phyloP scores from a whole-genome alignment of 2,329 filamentous ascomycete genomes.

The Trichoderma koningii region DNA sequence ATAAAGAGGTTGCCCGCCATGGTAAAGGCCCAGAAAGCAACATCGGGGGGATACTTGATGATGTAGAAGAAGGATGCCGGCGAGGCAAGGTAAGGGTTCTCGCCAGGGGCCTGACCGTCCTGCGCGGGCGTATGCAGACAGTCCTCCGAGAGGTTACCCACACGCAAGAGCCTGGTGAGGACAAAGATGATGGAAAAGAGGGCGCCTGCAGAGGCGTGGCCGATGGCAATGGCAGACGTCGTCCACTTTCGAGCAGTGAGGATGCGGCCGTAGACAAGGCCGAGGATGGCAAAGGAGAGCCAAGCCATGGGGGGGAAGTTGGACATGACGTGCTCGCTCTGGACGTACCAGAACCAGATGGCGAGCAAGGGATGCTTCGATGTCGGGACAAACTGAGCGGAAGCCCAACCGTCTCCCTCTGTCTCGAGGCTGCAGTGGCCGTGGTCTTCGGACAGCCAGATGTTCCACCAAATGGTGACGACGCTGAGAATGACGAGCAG shows the following conservation, averaged over 20 bases:
- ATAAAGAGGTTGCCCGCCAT: conserved; percentile 45
- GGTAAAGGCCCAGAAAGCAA: conserved; percentile 49
- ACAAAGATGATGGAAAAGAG: conserved; percentile 44
- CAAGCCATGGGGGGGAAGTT: conserved; percentile 50
- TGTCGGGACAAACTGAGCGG: neutral
- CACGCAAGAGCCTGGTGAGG: conserved; percentile 44
- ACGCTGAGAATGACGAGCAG: conserved; percentile 40
- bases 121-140: conserved; percentile 47
- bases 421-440: conserved; percentile 40
- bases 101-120: conserved; percentile 31
- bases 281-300: conserved; percentile 50
- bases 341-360: conserved; percentile 47
- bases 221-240: conserved; percentile 33
- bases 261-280: conserved; percentile 48
- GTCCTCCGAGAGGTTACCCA: conserved; percentile 49
- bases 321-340: conserved; percentile 39
- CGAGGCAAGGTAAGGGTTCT: conserved; percentile 48
- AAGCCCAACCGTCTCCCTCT: neutral
- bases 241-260: conserved; percentile 40
- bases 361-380: conserved; percentile 33
- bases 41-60: conserved; percentile 51
- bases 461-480: conserved; percentile 50
- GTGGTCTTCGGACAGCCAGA: conserved; percentile 47
- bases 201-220: conserved; percentile 37
- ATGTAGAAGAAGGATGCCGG: conserved; percentile 49